A percentile compares a stretch with the other conserved stretches of the same genome.
Evolutionary conservation across 768 basidiomycete species (phyloP).

Genomic region (Aureoboletus auriporus): DNA sequence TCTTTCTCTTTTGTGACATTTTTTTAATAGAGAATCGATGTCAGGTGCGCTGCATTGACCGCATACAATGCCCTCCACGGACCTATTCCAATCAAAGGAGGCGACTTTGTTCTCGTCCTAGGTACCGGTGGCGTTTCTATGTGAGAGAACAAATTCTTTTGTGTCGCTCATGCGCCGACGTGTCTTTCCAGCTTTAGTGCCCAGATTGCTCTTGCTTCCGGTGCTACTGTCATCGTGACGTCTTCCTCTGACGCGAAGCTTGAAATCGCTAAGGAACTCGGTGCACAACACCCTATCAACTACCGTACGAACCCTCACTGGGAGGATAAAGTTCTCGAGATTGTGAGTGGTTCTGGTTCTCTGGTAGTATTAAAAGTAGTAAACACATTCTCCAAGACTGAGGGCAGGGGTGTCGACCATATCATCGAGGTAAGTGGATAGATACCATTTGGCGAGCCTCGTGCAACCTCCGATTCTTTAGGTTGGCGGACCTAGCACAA

Average conservation of each 20-base stretch:
- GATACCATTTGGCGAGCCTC: background rate
- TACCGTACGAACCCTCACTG: conserved; percentile 56
- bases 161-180: background rate
- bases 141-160: conserved; percentile 23
- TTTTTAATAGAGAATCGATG: background rate
- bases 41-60: conserved; percentile 56
- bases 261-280: conserved; percentile 45
- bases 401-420: conserved; percentile 32
- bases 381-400: conserved; percentile 20
- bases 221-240: conserved; percentile 62
- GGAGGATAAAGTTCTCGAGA: conserved; percentile 47
- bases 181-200: conserved; percentile 44
- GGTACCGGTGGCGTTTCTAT: conserved; percentile 58
- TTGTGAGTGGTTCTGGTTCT: conserved; percentile 31
- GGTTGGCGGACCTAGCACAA: conserved; percentile 54
- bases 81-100: conserved; percentile 47
- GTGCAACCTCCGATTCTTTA: conserved; percentile 15
- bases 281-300: conserved; percentile 56
- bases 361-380: background rate
- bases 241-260: conserved; percentile 67
- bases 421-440: conserved; percentile 23
- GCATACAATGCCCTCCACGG: conserved; percentile 60
- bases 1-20: too few relatives aligned
- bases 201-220: conserved; percentile 59
- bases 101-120: conserved; percentile 53